phyloP scores from a whole-genome alignment of 306 rosid species.

The Acacia crassicarpa region DNA sequence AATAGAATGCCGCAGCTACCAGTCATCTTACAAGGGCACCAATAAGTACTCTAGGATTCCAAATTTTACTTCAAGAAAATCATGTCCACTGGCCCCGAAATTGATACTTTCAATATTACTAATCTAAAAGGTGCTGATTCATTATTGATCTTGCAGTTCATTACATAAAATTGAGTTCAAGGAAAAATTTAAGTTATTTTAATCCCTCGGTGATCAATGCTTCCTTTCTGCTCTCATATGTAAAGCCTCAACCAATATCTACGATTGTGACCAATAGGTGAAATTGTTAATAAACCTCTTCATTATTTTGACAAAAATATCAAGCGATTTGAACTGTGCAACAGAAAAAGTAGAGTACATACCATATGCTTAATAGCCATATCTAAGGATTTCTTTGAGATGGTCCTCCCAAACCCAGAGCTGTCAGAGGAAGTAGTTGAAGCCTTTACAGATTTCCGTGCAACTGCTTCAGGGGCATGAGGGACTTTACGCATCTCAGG shows the following conservation, averaged over 20 bases:
- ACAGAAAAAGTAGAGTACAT: conserved; percentile 26
- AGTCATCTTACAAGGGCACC: background rate
- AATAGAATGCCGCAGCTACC: background rate
- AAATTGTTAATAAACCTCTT: background rate
- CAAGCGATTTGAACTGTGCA: background rate
- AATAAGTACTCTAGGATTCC: background rate
- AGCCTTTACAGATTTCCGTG: conserved; percentile 71
- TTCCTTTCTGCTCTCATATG: background rate
- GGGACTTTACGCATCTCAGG: background rate
- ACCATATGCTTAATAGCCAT: conserved; percentile 99
- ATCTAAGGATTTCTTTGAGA: conserved; percentile 95
- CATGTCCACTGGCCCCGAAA: background rate
- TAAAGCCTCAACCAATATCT: background rate
- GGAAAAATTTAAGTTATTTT: background rate
- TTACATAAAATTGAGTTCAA: background rate
- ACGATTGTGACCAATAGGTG: background rate
- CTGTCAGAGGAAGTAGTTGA: conserved; percentile 65
- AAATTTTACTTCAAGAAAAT: background rate
- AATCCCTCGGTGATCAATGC: background rate
- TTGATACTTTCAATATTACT: background rate
- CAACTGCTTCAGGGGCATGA: conserved; percentile 51
- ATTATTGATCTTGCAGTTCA: background rate
- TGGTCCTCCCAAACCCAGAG: conserved; percentile 87
- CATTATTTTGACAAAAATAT: background rate
- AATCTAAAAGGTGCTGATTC: background rate